Evolutionary conservation across 2,329 filamentous ascomycete genomes (phyloP).

Genomic region (Lithohypha guttulata): DNA sequence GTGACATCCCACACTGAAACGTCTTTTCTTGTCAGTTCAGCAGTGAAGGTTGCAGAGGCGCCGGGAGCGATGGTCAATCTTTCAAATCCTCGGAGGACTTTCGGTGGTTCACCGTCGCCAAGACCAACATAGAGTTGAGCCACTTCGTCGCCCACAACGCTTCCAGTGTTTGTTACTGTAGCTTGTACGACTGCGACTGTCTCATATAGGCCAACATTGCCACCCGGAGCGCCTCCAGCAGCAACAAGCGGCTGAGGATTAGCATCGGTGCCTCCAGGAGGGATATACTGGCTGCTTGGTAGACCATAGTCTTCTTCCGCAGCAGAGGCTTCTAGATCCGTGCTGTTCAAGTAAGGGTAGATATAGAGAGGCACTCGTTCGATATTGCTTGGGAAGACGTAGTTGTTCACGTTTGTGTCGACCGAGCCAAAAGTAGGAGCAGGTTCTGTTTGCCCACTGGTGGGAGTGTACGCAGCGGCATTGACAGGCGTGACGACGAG

Average conservation of each 20-base stretch:
- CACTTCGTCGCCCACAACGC: conserved; percentile 40
- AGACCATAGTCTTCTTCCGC: conserved; percentile 45
- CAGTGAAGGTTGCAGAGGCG: conserved; percentile 54
- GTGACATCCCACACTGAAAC: conserved; percentile 74
- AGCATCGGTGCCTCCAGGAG: conserved; percentile 40
- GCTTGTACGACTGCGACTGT: conserved; percentile 39
- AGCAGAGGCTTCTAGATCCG: conserved; percentile 42
- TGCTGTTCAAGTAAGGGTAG: conserved; percentile 55
- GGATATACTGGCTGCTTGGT: conserved; percentile 39
- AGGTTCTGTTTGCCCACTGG: conserved; percentile 40
- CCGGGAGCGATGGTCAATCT: conserved; percentile 62
- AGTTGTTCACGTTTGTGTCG: conserved; percentile 40
- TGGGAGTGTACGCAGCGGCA: conserved; percentile 41
- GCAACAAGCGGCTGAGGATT: conserved; percentile 46
- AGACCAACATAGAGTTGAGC: conserved; percentile 61
- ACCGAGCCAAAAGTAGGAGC: conserved; percentile 44
- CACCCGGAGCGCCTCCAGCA: conserved; percentile 49
- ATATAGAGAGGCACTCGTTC: conserved; percentile 45
- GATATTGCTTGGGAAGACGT: conserved; percentile 46
- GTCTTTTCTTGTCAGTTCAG: conserved; percentile 65
- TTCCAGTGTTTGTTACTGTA: conserved; percentile 42
- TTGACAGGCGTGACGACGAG: conserved; percentile 38
- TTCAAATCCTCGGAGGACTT: conserved; percentile 69
- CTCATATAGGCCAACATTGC: conserved; percentile 47
- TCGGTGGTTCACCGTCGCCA: conserved; percentile 60